Percentiles rank a stretch among this genome's conserved stretches.
Evolutionary conservation across 805 yeast species (phyloP).

Genomic region (Metschnikowia sp.): DNA sequence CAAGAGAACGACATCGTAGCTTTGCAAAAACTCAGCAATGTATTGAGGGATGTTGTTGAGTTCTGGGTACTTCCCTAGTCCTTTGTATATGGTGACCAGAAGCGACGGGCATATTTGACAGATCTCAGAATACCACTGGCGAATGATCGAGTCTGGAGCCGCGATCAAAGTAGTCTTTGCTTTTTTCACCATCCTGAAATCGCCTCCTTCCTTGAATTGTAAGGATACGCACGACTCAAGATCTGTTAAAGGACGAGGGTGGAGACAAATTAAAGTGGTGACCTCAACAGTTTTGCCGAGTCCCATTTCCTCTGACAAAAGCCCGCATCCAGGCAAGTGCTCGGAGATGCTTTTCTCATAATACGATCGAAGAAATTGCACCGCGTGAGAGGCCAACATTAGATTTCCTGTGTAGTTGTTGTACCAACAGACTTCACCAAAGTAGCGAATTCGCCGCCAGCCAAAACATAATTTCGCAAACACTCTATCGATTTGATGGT

Average conservation of each 20-base stretch:
- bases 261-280: constrained; percentile 57
- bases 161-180: constrained; percentile 76
- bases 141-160: constrained; percentile 78
- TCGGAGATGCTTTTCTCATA: constrained; percentile 20
- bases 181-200: constrained; percentile 44
- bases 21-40: constrained; percentile 52
- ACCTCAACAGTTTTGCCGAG: constrained; percentile 92
- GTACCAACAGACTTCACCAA: constrained; percentile 35
- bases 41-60: constrained; percentile 31
- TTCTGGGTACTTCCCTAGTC: constrained; percentile 34
- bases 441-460: constrained; percentile 34
- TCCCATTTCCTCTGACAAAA: constrained; percentile 96
- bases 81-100: constrained; percentile 61
- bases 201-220: constrained; percentile 34
- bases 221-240: constrained; percentile 28
- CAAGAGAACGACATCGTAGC: constrained; percentile 75
- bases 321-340: constrained; percentile 52
- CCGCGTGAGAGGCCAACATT: constrained; percentile 29
- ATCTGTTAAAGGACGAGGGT: constrained; percentile 48
- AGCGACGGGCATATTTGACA: constrained; percentile 54
- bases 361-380: constrained; percentile 24
- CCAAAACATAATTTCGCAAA: constrained; percentile 51
- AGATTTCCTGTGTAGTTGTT: constrained; percentile 51
- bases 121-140: constrained; percentile 86
- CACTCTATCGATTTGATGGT: constrained; percentile 23